Base-by-base conservation (phyloP, 208 protist species). In the Sergeia podlipaevii region DNA sequence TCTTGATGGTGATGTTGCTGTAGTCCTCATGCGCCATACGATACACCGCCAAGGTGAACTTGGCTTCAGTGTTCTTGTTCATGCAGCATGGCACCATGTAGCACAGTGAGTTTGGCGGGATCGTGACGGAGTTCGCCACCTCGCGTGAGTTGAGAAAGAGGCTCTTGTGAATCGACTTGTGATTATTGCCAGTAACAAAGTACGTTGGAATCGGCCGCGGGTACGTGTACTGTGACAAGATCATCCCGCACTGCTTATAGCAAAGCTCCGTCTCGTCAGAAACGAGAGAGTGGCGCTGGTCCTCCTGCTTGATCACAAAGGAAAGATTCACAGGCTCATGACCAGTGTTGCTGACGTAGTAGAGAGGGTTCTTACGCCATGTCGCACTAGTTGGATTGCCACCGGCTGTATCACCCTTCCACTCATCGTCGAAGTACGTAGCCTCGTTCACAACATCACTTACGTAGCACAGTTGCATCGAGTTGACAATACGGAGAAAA, bases 131-230 rank as follows among this genome's bases (percentile, higher is more conserved):
- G 56, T 68, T 72, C 51, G 63, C 49, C 28, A 66, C 62, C 39
- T 85, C 77, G 15, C 77, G 58, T 13, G 68, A 72, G 61, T 80
- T 77, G n/a, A 85, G 30, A 56, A 77, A 85, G 7, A 91, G 70
- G 39, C 80, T 78, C 66, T 86, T 88, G 60, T 78, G 49, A 21
- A 91, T 77, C 7, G 71, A 26, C 51, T 77, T 77, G 61, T 91
- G 79, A 58, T 86, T 88, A 64, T 88, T 88, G 47, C 74, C 74
- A 1, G 84, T 91, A 23, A 91, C 70, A 50, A 74, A 79, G 57
- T 76, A 81, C 3, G 77, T 86, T 5, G 79, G 70, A 20, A 88
- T 67, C 10, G 64, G 65, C 29, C 52, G 47, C 13, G 41, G 57
- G 46, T 60, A 62, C 30, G 55, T 64, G 46, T 54, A 68, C 57